phyloP scores from a whole-genome alignment of 2,329 filamentous ascomycete species.

The Xylariaceae sp. region DNA sequence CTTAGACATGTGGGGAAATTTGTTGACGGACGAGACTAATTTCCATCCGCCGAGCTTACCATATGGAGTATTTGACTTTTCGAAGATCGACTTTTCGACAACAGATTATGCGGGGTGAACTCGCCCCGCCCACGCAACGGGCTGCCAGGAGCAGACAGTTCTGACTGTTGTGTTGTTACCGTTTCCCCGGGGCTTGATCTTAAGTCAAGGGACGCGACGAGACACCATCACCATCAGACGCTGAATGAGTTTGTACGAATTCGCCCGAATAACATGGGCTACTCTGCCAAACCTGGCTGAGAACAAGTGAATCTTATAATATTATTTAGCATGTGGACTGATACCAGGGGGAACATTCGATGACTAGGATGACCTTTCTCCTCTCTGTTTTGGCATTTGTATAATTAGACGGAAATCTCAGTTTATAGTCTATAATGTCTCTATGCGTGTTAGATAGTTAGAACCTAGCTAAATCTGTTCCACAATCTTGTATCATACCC shows the following conservation, averaged over 20 bases:
- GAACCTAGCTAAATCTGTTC: no score
- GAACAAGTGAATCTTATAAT: neutral
- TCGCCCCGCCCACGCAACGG: neutral
- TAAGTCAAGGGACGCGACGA: neutral
- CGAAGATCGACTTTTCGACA: slow-evolving; percentile 19
- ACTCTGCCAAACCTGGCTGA: no score
- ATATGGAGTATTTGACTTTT: slow-evolving; percentile 20
- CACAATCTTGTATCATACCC: no score
- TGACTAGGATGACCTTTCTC: slow-evolving; percentile 12
- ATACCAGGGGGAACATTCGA: neutral
- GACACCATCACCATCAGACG: no score
- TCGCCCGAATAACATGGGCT: no score
- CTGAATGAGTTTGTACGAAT: no score
- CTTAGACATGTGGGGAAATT: slow-evolving; percentile 29
- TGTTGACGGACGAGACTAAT: slow-evolving; percentile 18
- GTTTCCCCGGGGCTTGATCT: no score
- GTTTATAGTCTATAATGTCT: no score
- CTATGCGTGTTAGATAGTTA: no score
- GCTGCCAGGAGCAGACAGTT: neutral
- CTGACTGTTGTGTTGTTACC: neutral
- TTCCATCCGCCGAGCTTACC: slow-evolving; percentile 11
- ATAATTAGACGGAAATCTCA: slow-evolving; percentile 3
- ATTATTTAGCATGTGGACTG: neutral
- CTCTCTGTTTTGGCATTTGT: slow-evolving; percentile 9
- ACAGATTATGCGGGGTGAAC: slow-evolving; percentile 6